phyloP scores from a whole-genome alignment of 108 stramenopile species.

The Licmophora abbreviata region DNA sequence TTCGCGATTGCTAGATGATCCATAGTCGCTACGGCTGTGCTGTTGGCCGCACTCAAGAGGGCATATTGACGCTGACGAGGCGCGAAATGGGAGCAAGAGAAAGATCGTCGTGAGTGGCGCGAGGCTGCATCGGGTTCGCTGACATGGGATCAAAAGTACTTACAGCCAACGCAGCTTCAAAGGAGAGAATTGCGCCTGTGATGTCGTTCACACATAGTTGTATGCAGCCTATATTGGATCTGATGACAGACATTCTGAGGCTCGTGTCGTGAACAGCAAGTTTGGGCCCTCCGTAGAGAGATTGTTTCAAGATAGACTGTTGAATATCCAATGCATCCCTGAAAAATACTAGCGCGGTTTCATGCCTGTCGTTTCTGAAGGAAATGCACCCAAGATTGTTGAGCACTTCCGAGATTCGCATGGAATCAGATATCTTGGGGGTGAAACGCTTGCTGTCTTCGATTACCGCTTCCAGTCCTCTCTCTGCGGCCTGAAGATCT shows the following conservation, averaged over 20 bases:
- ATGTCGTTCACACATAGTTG: slow-evolving; percentile 25
- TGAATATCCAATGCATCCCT: slow-evolving; percentile 33
- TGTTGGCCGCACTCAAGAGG: slow-evolving; percentile 29
- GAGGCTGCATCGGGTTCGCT: not conserved
- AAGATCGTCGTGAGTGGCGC: not conserved
- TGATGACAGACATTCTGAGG: slow-evolving; percentile 31
- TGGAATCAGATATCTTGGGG: slow-evolving; percentile 18
- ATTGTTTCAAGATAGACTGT: slow-evolving; percentile 14
- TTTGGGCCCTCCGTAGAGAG: slow-evolving; percentile 26
- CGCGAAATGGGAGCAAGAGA: not conserved
- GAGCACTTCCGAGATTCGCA: slow-evolving; percentile 34
- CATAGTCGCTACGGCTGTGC: slow-evolving; percentile 37
- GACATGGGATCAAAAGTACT: slow-evolving; percentile 4
- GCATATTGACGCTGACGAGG: slow-evolving; percentile 21
- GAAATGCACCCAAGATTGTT: slow-evolving; percentile 48
- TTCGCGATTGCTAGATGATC: slow-evolving; percentile 41
- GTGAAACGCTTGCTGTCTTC: slow-evolving; percentile 8
- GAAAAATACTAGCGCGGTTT: slow-evolving; percentile 19
- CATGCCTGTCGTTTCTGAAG: slow-evolving; percentile 21
- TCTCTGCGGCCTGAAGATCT: slow-evolving; percentile 21
- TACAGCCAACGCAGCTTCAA: slow-evolving; percentile 37
- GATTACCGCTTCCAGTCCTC: slow-evolving; percentile 19
- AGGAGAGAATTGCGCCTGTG: slow-evolving; percentile 12
- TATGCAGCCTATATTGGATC: slow-evolving; percentile 38
- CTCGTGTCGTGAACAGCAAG: slow-evolving; percentile 19